These are phyloP conservation scores for Suhomyces prunicola DNA, from an alignment of 805 yeast genomes.

Conservation along the genomic window DNA sequence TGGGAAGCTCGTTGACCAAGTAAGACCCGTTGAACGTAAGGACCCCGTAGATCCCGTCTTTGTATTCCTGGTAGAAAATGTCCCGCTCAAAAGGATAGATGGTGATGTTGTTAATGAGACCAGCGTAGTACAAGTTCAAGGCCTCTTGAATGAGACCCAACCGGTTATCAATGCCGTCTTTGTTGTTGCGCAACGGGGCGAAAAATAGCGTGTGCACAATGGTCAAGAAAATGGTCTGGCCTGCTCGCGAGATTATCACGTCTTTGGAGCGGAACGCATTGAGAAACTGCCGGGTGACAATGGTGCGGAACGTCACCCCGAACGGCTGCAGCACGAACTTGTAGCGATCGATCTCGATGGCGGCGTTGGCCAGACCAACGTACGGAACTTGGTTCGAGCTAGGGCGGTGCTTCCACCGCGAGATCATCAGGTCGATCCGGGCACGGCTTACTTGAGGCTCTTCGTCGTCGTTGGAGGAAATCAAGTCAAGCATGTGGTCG, in stretches of 20 bases:
- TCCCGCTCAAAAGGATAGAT: conserved; percentile 72
- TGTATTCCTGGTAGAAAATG: conserved; percentile 74
- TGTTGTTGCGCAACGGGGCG: conserved; percentile 35
- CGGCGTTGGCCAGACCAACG: neutral
- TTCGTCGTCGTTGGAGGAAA: conserved; percentile 45
- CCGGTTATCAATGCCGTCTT: conserved; percentile 59
- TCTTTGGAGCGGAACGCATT: conserved; percentile 44
- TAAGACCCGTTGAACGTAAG: conserved; percentile 61
- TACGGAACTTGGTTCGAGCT: neutral
- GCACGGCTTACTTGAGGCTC: conserved; percentile 15
- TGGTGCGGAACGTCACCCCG: conserved; percentile 25
- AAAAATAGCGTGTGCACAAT: conserved; percentile 65
- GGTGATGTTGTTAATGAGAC: conserved; percentile 74
- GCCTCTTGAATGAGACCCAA: conserved; percentile 76
- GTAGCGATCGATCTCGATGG: neutral
- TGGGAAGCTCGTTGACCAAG: conserved; percentile 61
- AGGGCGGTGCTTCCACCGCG: conserved; percentile 21
- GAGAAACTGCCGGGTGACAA: conserved; percentile 31
- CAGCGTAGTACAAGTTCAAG: conserved; percentile 69
- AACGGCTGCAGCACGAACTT: conserved; percentile 17
- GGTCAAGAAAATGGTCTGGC: conserved; percentile 64
- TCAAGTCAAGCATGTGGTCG: conserved; percentile 67
- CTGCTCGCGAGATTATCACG: conserved; percentile 58
- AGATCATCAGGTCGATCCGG: conserved; percentile 24
- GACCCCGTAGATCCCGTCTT: conserved; percentile 67